A percentile compares a stretch with the other conserved stretches of the same genome.
Evolutionary conservation across 192 early-diverging fungal species (phyloP).

Genomic region (Lobulomyces angularis): DNA sequence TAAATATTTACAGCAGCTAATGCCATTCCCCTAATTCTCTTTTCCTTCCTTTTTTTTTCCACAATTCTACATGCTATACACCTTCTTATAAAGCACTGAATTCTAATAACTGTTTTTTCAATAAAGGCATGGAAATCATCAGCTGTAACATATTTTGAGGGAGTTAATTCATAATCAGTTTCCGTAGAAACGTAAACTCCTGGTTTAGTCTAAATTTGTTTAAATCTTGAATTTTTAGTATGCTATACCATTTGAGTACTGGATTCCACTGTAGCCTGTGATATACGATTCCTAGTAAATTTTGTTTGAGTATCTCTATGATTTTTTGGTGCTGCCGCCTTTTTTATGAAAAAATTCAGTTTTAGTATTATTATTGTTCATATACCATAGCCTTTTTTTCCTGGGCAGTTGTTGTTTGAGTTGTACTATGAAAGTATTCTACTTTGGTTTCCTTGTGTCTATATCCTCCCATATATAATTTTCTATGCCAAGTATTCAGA

Average conservation of each 20-base stretch:
- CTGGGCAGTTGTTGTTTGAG: constrained; percentile 43
- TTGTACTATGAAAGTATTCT: constrained; percentile 37
- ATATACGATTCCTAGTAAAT: constrained; percentile 19
- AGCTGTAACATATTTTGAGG: constrained; percentile 28
- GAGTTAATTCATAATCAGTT: constrained; percentile 18
- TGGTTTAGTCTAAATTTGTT: constrained; percentile 20
- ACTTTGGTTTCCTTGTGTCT: constrained; percentile 18
- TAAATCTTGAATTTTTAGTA: background rate
- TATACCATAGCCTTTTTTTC: constrained; percentile 33
- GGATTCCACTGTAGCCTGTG: constrained; percentile 23
- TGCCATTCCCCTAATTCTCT: constrained; percentile 14
- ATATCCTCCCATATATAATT: constrained; percentile 40
- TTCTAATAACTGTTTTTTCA: constrained; percentile 21
- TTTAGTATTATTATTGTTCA: background rate
- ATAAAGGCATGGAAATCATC: constrained; percentile 20
- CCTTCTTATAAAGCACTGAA: constrained; percentile 42
- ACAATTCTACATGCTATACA: constrained; percentile 22
- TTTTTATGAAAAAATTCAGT: background rate
- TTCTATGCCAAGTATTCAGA: constrained; percentile 27
- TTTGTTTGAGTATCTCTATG: constrained; percentile 48
- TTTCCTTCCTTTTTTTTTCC: constrained; percentile 14
- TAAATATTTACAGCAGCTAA: constrained; percentile 20
- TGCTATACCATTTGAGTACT: constrained; percentile 40
- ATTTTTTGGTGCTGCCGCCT: constrained; percentile 17
- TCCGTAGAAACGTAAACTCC: constrained; percentile 24